Evolutionary conservation across 1,284 basidiomycete genomes (phyloP).

Genomic region (Apiotrichum sp.): DNA sequence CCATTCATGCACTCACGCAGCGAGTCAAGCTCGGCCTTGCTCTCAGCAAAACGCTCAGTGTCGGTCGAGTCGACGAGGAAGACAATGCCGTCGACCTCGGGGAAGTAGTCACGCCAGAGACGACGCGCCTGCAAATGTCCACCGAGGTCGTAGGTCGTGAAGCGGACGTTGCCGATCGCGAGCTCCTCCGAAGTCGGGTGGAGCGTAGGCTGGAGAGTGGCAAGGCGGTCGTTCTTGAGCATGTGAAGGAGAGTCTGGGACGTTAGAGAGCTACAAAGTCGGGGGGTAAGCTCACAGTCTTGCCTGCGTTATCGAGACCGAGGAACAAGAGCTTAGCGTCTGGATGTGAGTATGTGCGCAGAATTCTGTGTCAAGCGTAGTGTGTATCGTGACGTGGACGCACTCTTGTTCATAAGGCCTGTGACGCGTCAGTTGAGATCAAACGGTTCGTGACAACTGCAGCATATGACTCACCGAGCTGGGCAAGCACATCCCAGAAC

Average conservation of each 20-base stretch:
- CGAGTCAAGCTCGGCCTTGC: slow-evolving; percentile 93
- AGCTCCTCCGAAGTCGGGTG: slow-evolving; percentile 99
- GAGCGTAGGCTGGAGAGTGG: slow-evolving; percentile 94
- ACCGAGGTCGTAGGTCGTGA: slow-evolving; percentile 97
- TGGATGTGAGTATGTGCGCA: slow-evolving; percentile 7
- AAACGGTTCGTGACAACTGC: not conserved
- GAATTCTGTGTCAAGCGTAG: no score
- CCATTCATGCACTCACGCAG: slow-evolving; percentile 51
- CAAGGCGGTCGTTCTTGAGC: slow-evolving; percentile 98
- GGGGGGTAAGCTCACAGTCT: slow-evolving; percentile 65
- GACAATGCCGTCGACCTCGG: slow-evolving; percentile 97
- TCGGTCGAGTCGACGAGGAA: slow-evolving; percentile 98
- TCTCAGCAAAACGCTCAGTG: slow-evolving; percentile 90
- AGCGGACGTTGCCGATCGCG: slow-evolving; percentile 97
- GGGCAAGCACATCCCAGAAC: slow-evolving; percentile 90
- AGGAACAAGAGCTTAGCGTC: slow-evolving; percentile 97
- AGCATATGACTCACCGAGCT: slow-evolving; percentile 61
- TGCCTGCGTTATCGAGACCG: slow-evolving; percentile 97
- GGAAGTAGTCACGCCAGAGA: slow-evolving; percentile 99
- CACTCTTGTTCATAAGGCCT: slow-evolving; percentile 95
- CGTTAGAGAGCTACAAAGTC: not conserved
- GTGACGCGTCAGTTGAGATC: slow-evolving; percentile 8
- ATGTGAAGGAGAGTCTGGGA: slow-evolving; percentile 91
- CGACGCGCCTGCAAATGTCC: slow-evolving; percentile 98
- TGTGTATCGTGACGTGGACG: slow-evolving; percentile 7